phyloP scores from a whole-genome alignment of 2,329 filamentous ascomycete species.

The Alternaria consortialis region DNA sequence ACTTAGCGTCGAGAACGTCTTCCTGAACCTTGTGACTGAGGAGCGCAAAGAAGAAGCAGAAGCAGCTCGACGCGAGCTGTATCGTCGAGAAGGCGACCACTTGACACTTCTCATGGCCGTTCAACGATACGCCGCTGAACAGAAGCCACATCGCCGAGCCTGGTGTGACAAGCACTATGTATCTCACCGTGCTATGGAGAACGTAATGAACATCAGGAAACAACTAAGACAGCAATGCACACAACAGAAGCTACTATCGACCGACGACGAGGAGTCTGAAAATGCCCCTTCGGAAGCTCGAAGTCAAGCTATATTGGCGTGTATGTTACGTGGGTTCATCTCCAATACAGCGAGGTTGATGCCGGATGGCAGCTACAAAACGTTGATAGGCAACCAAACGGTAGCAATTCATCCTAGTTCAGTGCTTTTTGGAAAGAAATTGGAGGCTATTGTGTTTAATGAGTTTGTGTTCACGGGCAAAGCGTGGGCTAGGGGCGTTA shows the following conservation, averaged over 20 bases:
- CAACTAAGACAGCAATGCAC: constrained; percentile 67
- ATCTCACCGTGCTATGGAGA: constrained; percentile 71
- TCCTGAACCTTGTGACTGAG: constrained; percentile 66
- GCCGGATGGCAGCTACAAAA: constrained; percentile 69
- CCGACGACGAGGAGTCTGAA: constrained; percentile 23
- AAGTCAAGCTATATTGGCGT: constrained; percentile 63
- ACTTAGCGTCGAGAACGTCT: constrained; percentile 71
- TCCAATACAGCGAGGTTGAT: constrained; percentile 68
- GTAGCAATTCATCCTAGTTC: constrained; percentile 71
- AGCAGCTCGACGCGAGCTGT: constrained; percentile 63
- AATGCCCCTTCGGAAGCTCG: constrained; percentile 52
- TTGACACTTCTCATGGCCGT: constrained; percentile 69
- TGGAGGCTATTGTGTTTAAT: constrained; percentile 71
- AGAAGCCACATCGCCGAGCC: constrained; percentile 65
- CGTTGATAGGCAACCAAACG: constrained; percentile 67
- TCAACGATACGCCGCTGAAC: constrained; percentile 65
- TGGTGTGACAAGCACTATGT: constrained; percentile 69
- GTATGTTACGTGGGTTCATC: constrained; percentile 67
- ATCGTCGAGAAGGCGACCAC: constrained; percentile 69
- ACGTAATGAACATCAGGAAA: constrained; percentile 71
- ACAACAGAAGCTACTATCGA: constrained; percentile 54
- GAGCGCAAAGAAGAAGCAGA: constrained; percentile 68
- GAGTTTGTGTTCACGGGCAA: constrained; percentile 73
- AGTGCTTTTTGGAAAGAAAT: constrained; percentile 64
- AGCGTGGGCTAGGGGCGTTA: constrained; percentile 69